Percentiles rank a stretch among this genome's conserved stretches.
Evolutionary conservation across 2,329 filamentous ascomycete species (phyloP).

Genomic region (Sodiomyces alkalinus): DNA sequence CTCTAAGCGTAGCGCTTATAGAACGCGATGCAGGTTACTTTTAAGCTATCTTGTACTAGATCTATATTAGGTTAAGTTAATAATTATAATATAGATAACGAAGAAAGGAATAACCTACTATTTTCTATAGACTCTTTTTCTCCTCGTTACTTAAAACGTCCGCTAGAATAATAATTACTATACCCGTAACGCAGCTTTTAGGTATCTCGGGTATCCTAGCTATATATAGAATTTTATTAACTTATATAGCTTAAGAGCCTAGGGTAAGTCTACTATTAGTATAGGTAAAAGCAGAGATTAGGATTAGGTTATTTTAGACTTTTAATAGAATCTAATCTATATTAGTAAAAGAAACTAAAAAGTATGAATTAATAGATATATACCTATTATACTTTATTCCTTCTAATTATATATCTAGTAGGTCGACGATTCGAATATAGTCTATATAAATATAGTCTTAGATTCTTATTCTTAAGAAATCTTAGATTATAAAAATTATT

Average conservation of each 20-base stretch:
- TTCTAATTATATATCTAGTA: background rate
- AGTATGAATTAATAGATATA: background rate
- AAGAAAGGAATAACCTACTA: too few species aligned
- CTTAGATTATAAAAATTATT: too few species aligned
- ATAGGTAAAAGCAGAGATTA: background rate
- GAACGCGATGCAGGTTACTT: background rate
- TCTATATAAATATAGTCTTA: background rate
- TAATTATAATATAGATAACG: slow-evolving; percentile 1
- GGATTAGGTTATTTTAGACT: background rate
- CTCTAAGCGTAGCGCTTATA: background rate
- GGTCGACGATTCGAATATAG: background rate
- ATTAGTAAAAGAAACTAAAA: background rate
- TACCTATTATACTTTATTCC: background rate
- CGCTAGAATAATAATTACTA: too few species aligned
- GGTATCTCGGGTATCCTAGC: background rate
- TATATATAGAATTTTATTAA: too few species aligned
- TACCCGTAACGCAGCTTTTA: background rate
- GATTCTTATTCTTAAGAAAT: too few species aligned
- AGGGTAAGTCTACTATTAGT: too few species aligned
- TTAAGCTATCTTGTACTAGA: background rate
- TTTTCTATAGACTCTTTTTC: slow-evolving; percentile 1
- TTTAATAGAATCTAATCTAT: background rate
- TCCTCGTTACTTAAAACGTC: slow-evolving; percentile 1
- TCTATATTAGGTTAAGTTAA: background rate
- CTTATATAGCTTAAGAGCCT: too few species aligned